Percentiles rank a stretch among this genome's conserved stretches.
Evolutionary conservation across 805 yeast species (phyloP).

Genomic region (Saccharomycopsis olivae): DNA sequence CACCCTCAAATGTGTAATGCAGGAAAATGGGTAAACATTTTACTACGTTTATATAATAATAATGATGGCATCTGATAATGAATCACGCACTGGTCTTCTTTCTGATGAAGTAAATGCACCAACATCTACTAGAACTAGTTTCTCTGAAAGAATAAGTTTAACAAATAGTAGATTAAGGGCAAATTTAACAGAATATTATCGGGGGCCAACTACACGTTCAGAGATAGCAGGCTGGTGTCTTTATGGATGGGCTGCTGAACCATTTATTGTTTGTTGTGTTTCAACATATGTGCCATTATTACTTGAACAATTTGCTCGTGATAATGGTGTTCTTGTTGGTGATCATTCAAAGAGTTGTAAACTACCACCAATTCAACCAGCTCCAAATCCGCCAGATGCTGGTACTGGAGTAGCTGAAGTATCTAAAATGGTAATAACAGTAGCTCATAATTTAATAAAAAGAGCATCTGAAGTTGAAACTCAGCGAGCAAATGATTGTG

Average conservation of each 20-base stretch:
- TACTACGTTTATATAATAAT: too few species aligned
- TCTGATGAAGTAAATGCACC: too few species aligned
- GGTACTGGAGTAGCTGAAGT: constrained; percentile 14
- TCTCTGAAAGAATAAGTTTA: too few species aligned
- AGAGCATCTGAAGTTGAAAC: constrained; percentile 14
- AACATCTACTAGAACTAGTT: too few species aligned
- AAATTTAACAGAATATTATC: background rate
- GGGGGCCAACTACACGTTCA: constrained; percentile 26
- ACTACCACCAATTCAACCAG: constrained; percentile 24
- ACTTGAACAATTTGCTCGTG: constrained; percentile 61
- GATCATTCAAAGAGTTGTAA: constrained; percentile 52
- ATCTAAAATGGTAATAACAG: constrained; percentile 15
- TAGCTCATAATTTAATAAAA: constrained; percentile 17
- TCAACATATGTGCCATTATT: constrained; percentile 69
- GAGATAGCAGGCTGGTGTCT: constrained; percentile 60
- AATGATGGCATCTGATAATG: too few species aligned
- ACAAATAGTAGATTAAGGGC: too few species aligned
- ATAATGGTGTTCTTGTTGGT: constrained; percentile 51
- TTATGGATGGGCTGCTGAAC: constrained; percentile 69
- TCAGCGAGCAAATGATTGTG: constrained; percentile 33
- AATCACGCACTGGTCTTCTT: too few species aligned
- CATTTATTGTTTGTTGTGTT: constrained; percentile 69
- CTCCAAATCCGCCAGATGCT: constrained; percentile 26
- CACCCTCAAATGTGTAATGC: too few species aligned
- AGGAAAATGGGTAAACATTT: too few species aligned